Percentiles rank a stretch among this genome's conserved stretches.
Conservation (phyloP, 2,329 filamentous ascomycete genomes). For the Beauveria scarabaeidicola region DNA sequence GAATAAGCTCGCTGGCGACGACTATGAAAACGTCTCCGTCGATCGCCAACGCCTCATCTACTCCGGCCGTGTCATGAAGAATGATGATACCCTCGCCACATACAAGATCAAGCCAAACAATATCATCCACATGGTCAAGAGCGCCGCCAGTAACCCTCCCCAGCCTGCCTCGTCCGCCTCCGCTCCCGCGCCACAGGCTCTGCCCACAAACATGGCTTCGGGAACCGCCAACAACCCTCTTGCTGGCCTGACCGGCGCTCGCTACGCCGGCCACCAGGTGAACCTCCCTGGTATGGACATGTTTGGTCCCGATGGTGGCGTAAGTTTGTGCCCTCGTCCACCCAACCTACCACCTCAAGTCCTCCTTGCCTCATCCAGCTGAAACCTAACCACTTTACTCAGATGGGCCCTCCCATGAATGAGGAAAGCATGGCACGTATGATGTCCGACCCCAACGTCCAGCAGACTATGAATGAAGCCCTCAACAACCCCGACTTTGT, state of each 20-base stretch:
- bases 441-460: conserved; percentile 81
- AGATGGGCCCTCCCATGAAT: conserved; percentile 85
- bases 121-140: conserved; percentile 94
- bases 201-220: conserved; percentile 69
- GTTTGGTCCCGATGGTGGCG: conserved; percentile 90
- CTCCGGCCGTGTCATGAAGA: conserved; percentile 93
- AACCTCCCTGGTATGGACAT: conserved; percentile 78
- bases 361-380: conserved; percentile 13
- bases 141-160: conserved; percentile 73
- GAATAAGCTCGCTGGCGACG: conserved; percentile 69
- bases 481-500: conserved; percentile 92
- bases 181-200: conserved; percentile 35
- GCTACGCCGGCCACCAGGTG: conserved; percentile 79
- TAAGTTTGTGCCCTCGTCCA: conserved; percentile 41
- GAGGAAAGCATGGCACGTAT: conserved; percentile 75
- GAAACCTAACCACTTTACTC: conserved; percentile 13
- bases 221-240: conserved; percentile 83
- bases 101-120: conserved; percentile 97
- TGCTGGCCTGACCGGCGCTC: conserved; percentile 80
- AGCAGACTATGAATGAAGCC: conserved; percentile 84
- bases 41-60: conserved; percentile 95
- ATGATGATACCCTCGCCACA: conserved; percentile 71
- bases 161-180: conserved; percentile 33
- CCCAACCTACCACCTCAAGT: not conserved
- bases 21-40: conserved; percentile 78